Percentiles rank a stretch among this genome's conserved stretches.
Evolutionary conservation across 805 yeast species (phyloP).

Genomic region (Kockiozyma suomiensis): DNA sequence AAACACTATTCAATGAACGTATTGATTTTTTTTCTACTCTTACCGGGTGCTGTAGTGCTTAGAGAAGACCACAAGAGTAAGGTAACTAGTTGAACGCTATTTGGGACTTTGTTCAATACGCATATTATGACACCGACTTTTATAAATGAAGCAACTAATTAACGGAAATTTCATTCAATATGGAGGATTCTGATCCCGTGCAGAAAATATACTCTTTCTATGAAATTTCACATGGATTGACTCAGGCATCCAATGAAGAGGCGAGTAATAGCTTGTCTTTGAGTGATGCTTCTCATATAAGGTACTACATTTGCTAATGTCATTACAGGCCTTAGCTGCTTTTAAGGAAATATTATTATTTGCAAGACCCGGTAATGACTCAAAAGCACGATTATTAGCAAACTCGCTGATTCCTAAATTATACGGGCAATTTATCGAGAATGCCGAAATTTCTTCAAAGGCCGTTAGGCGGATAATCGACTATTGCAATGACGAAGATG

Average conservation of each 20-base stretch:
- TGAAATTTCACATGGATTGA: slow-evolving; percentile 23
- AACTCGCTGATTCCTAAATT: slow-evolving; percentile 28
- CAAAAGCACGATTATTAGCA: slow-evolving; percentile 20
- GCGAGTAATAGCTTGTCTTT: not conserved
- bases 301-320: not conserved
- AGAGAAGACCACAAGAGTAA: no score
- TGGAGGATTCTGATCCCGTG: slow-evolving; percentile 1
- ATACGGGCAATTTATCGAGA: slow-evolving; percentile 17
- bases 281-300: not conserved
- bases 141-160: no score
- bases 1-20: no score
- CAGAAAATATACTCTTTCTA: slow-evolving; percentile 26
- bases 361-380: slow-evolving; percentile 14
- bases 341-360: slow-evolving; percentile 15
- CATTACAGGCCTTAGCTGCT: slow-evolving; percentile 18
- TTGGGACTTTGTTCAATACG: no score
- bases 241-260: slow-evolving; percentile 16
- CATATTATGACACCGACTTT: no score
- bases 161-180: not conserved
- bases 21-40: no score
- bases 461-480: slow-evolving; percentile 31
- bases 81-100: no score
- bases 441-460: slow-evolving; percentile 2
- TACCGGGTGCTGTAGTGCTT: no score
- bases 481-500: slow-evolving; percentile 28